phyloP scores from a whole-genome alignment of 371 early-diverging fungal genomes.

The Mucor irregularis region DNA sequence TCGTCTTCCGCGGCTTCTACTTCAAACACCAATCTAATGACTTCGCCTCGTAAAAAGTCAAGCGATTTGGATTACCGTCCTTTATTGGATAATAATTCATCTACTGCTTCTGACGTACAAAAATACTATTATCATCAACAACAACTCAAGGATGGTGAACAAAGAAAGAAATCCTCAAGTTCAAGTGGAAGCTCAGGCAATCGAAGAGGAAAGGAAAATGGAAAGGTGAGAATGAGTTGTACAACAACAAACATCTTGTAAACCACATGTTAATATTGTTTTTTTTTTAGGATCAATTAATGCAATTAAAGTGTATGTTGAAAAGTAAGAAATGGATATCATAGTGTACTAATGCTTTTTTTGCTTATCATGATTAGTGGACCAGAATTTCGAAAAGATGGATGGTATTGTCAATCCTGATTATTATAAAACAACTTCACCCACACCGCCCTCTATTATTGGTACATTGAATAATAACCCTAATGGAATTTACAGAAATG shows the following conservation, averaged over 20 bases:
- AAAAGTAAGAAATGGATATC: not conserved
- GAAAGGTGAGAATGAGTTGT: conserved; percentile 13
- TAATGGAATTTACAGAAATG: not conserved
- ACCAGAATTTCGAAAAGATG: conserved; percentile 52
- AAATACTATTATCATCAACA: conserved; percentile 15
- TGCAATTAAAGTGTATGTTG: conserved; percentile 18
- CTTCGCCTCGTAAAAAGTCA: conserved; percentile 27
- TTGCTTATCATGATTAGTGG: conserved; percentile 30
- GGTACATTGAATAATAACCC: not conserved
- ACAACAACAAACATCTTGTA: not conserved
- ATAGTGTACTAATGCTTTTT: not conserved
- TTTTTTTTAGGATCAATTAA: conserved; percentile 8
- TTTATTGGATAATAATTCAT: not conserved
- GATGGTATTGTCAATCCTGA: conserved; percentile 54
- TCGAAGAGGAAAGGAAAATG: conserved; percentile 5
- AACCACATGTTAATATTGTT: not conserved
- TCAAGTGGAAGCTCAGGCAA: conserved; percentile 7
- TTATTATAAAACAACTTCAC: conserved; percentile 23
- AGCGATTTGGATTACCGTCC: conserved; percentile 18
- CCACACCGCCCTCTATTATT: conserved; percentile 2
- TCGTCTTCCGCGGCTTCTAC: conserved; percentile 3
- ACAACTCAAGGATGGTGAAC: conserved; percentile 11
- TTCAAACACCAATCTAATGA: conserved; percentile 1
- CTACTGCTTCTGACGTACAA: conserved; percentile 23
- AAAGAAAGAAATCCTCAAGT: conserved; percentile 23